These are phyloP conservation scores for Erodium moschatum DNA, from an alignment of 441 rosid genomes.

Conservation along the genomic window DNA sequence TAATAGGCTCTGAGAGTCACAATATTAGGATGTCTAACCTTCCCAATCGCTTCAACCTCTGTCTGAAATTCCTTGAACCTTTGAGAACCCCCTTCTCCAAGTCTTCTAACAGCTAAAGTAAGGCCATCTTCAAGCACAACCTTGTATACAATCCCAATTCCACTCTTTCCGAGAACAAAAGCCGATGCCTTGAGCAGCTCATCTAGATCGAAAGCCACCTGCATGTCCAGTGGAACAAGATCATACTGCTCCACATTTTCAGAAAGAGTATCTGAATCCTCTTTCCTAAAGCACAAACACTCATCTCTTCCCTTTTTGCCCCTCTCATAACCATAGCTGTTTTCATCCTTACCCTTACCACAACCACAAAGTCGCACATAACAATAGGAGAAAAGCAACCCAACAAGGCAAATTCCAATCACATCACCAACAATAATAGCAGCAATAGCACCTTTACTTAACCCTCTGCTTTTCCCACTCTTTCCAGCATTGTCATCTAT, in stretches of 20 bases:
- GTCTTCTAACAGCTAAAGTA: slow-evolving; percentile 79
- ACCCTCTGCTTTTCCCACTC: no score
- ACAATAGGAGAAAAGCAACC: no score
- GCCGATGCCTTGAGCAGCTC: slow-evolving; percentile 94
- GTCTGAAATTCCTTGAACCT: slow-evolving; percentile 31
- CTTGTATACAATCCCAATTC: slow-evolving; percentile 87
- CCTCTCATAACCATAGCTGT: slow-evolving; percentile 27
- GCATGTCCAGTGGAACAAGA: slow-evolving; percentile 64
- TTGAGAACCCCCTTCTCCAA: slow-evolving; percentile 96
- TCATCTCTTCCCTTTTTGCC: slow-evolving; percentile 44
- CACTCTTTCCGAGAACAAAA: slow-evolving; percentile 90
- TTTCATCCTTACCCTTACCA: no score
- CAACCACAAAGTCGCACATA: no score
- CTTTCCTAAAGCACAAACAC: slow-evolving; percentile 72
- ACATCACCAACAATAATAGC: no score
- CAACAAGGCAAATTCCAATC: no score
- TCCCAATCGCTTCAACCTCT: no score
- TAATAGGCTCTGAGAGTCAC: no score
- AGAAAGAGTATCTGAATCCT: slow-evolving; percentile 62
- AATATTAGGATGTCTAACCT: no score
- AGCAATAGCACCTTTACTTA: no score
- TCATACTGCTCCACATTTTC: slow-evolving; percentile 72
- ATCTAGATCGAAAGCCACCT: slow-evolving; percentile 77
- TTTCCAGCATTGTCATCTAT: no score
- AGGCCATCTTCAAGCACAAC: slow-evolving; percentile 87